Conservation (phyloP, 331 rosid genomes). For the Malus hybrid region DNA sequence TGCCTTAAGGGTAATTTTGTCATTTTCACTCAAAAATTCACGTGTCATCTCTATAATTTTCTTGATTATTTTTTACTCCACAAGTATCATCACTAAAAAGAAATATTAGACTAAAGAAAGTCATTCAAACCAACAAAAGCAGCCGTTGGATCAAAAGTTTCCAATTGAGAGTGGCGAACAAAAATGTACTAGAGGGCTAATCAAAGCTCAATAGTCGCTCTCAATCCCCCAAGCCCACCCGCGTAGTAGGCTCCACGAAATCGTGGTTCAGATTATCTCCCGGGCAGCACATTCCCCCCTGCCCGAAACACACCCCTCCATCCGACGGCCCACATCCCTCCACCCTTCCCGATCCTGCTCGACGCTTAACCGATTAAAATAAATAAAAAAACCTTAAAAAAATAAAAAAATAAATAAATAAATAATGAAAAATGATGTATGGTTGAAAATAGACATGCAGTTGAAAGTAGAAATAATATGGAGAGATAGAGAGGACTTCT, state of each 20-base stretch:
- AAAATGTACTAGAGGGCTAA: background rate
- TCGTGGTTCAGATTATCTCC: conserved; percentile 20
- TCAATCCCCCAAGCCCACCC: conserved; percentile 2
- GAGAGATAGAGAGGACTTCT: background rate
- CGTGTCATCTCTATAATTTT: no score
- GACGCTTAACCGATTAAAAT: background rate
- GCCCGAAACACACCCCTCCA: conserved; percentile 3
- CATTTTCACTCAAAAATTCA: no score
- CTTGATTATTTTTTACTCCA: no score
- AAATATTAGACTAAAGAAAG: no score
- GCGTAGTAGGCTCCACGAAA: conserved; percentile 5
- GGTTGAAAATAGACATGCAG: conserved; percentile 1
- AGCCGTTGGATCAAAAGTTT: no score
- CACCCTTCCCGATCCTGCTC: background rate
- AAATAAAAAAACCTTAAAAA: background rate
- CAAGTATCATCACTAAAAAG: no score
- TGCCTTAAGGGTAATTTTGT: no score
- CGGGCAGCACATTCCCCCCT: conserved; percentile 4
- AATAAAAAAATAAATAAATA: background rate
- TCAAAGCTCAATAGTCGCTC: background rate
- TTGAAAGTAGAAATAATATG: background rate
- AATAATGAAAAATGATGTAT: background rate
- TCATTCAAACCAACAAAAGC: no score
- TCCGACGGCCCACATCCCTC: background rate
- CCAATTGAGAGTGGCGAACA: no score